phyloP scores from a whole-genome alignment of 2,329 filamentous ascomycete species.

The Thyridium curvatum region DNA sequence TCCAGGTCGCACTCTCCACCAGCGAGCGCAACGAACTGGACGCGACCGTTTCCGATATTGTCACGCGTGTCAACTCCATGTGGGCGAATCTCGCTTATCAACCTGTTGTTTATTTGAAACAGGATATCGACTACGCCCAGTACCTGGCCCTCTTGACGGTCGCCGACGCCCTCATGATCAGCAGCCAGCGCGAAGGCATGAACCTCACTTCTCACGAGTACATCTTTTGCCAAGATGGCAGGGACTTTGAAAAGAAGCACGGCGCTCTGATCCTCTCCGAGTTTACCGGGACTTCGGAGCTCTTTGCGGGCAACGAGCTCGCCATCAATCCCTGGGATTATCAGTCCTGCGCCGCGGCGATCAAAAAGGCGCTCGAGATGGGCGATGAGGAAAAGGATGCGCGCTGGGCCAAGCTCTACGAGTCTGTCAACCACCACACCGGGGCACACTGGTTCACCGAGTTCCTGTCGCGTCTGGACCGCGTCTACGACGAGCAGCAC shows the following conservation, averaged over 20 bases:
- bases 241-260: constrained; percentile 66
- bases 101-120: constrained; percentile 87
- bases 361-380: constrained; percentile 80
- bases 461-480: constrained; percentile 64
- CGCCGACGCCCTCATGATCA: constrained; percentile 89
- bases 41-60: constrained; percentile 85
- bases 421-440: constrained; percentile 72
- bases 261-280: constrained; percentile 89
- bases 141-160: constrained; percentile 88
- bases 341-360: constrained; percentile 77
- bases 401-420: constrained; percentile 69
- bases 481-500: constrained; percentile 78
- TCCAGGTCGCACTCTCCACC: constrained; percentile 88
- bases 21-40: constrained; percentile 85
- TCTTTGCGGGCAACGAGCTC: constrained; percentile 76
- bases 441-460: constrained; percentile 81
- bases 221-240: constrained; percentile 85
- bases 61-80: constrained; percentile 85
- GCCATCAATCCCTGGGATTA: constrained; percentile 96
- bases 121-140: constrained; percentile 88
- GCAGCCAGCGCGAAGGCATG: constrained; percentile 94
- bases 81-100: constrained; percentile 90
- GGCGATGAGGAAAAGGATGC: constrained; percentile 62
- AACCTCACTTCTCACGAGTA: constrained; percentile 94
- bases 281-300: constrained; percentile 84